Evolutionary conservation across 805 yeast genomes (phyloP), one percentile per base, ranked within the genome.

Genomic region (Hanseniaspora jakobsenii): DNA sequence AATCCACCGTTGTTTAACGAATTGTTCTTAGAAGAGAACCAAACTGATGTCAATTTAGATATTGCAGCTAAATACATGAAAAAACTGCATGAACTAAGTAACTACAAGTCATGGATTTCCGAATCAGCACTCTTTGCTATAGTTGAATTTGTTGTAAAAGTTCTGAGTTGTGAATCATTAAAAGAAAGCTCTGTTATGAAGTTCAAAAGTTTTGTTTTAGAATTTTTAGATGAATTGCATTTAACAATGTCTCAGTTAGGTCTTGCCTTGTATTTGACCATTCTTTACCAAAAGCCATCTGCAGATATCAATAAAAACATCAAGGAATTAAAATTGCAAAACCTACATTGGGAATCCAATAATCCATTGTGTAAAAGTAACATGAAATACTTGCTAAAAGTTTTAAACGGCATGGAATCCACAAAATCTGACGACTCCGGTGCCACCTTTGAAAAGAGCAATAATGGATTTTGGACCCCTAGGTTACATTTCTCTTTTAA

Each of bases 311-410:
- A 28, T n/a, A 22, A 21, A 46, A 16, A 24, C 44, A 10, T 9
- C 48, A n/a, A n/a, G n/a, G 12, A n/a, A 28, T 1, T 22, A 61
- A 19, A 18, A 37, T 6, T 48, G 58, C 31, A 43, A 51, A 9
- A 55, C 54, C 29, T 45, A 55, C 19, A 56, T 2, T 87, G 95
- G 95, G 75, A 76, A 50, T 60, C 67, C 31, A 75, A 74, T 24
- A 77, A 85, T 54, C 96, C 96, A 1, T 60, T 87, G 36, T 55
- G 75, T n/a, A 73, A 69, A 52, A 78, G 81, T 1, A 87, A 87
- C 55, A 54, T 81, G n/a, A 65, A 70, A 1, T 50, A 66, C 3
- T 59, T 87, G 36, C 65, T 81, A 3, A 74, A 76, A 49, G 81
- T 78, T 0, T 64, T 87, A 50, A 74, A 75, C 50, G 83, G 80